Evolutionary conservation across 176 grass and related monocot species (phyloP), one percentile per base, ranked within the genome.

Genomic region (Luzula sylvatica): DNA sequence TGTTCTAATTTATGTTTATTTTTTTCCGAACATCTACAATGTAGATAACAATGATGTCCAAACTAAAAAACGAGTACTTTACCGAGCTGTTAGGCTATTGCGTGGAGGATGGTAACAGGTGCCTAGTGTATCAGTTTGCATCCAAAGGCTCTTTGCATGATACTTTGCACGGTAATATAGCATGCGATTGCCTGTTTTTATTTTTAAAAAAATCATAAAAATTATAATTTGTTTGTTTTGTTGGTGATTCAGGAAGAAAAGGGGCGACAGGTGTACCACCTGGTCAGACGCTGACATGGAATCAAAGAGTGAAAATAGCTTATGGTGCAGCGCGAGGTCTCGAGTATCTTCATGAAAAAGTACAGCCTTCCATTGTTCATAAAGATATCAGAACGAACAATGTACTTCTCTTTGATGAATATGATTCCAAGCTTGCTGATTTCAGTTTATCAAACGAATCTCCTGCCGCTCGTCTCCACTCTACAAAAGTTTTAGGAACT

Each of bases 61-160:
- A 84, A 43, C 80, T 90, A 18, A 84, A 90, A 76, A 69, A 85
- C 32, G 86, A 90, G 22, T 90, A 84, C 3, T 77, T 90, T 42
- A 23, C 83, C 17, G 79, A 80, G 46, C 68, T 90, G 21, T 13
- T 85, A 24, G 76, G 86, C 0, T 90, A 90, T 16, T 90, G 86
- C 53, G 15, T 84, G 44, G 86, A 90, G 65, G 76, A 81, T 0
- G 61, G 72, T 13, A 84, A 77, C 50, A 72, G 86, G 26, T 77
- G 84, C 77, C 65, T 90, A 15, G 57, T 54, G 12, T 85, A 85
- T 17, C 65, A 90, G 26, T 90, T 74, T 3, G 86, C 86, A 6
- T 76, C 76, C 0, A 72, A 76, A 56, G 86, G 86, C 20, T 90
- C 86, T 13, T 74, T 90, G 38, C 86, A 90, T 24, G 83, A 90